A percentile compares a stretch with the other conserved stretches of the same genome.
These are phyloP conservation scores for Candida suzukii DNA, from an alignment of 805 yeast species.

Conservation along the genomic window DNA sequence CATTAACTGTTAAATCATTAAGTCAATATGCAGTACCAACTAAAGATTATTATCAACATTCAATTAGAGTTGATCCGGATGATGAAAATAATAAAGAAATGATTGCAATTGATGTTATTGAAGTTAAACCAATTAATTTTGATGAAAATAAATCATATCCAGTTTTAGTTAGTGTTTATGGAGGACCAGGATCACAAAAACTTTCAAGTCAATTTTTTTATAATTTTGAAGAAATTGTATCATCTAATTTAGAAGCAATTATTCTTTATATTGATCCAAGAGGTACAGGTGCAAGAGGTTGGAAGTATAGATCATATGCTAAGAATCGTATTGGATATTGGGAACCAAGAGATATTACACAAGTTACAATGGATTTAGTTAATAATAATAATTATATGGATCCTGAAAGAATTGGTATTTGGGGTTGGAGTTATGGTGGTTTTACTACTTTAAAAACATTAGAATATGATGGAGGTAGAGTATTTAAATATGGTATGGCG, in stretches of 20 bases:
- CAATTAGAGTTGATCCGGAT: conserved; percentile 16
- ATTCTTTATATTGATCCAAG: conserved; percentile 70
- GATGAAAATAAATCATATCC: conserved; percentile 45
- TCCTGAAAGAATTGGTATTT: conserved; percentile 62
- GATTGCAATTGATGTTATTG: conserved; percentile 43
- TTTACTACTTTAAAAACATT: conserved; percentile 84
- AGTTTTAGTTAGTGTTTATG: conserved; percentile 60
- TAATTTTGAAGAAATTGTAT: conserved; percentile 53
- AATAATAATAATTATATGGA: conserved; percentile 49
- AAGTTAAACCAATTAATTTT: conserved; percentile 54
- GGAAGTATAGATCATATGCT: conserved; percentile 57
- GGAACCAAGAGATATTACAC: conserved; percentile 67
- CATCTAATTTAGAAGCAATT: conserved; percentile 51
- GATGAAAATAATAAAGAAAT: conserved; percentile 20
- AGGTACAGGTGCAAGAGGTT: conserved; percentile 77
- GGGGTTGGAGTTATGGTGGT: conserved; percentile 99
- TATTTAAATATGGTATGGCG: conserved; percentile 84
- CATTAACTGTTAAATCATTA: conserved; percentile 9
- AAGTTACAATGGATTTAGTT: conserved; percentile 44
- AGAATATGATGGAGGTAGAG: conserved; percentile 69
- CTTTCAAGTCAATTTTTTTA: conserved; percentile 38
- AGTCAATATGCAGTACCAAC: conserved; percentile 41
- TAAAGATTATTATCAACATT: conserved; percentile 24
- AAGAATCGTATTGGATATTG: conserved; percentile 55
- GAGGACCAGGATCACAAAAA: conserved; percentile 75